Percentiles rank a stretch among this genome's conserved stretches.
Conservation (phyloP, 2,329 filamentous ascomycete species). For the Stagonosporopsis rhizophila region DNA sequence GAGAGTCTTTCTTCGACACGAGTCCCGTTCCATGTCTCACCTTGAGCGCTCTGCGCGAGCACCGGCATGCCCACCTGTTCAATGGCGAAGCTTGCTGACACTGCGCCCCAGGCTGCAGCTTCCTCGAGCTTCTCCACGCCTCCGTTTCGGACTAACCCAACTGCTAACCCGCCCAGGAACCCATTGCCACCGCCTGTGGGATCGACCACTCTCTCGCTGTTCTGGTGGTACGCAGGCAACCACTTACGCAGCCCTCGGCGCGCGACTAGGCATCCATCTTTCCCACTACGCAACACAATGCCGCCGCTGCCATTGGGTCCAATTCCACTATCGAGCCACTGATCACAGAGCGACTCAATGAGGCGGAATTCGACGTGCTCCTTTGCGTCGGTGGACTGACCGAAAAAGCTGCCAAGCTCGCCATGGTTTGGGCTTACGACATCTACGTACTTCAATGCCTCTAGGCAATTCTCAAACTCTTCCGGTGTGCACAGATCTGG, state of each 20-base stretch:
- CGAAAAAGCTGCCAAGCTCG: slow-evolving; percentile 88
- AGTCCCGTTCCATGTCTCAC: slow-evolving; percentile 59
- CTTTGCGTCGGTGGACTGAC: slow-evolving; percentile 48
- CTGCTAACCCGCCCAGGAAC: slow-evolving; percentile 72
- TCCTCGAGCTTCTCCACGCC: slow-evolving; percentile 62
- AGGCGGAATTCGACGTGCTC: slow-evolving; percentile 47
- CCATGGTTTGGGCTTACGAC: slow-evolving; percentile 81
- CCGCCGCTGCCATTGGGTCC: slow-evolving; percentile 54
- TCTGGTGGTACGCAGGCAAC: slow-evolving; percentile 77
- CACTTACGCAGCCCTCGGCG: slow-evolving; percentile 59
- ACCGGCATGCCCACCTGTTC: slow-evolving; percentile 88
- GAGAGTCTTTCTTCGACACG: slow-evolving; percentile 52
- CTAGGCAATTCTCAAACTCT: slow-evolving; percentile 61
- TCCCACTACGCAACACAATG: slow-evolving; percentile 74
- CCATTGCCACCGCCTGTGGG: slow-evolving; percentile 94
- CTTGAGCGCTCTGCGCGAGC: slow-evolving; percentile 48
- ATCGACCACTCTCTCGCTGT: slow-evolving; percentile 72
- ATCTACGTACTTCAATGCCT: slow-evolving; percentile 62
- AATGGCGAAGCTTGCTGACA: slow-evolving; percentile 91
- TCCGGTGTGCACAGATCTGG: slow-evolving; percentile 83
- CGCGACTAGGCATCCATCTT: slow-evolving; percentile 70
- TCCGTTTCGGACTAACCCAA: slow-evolving; percentile 62
- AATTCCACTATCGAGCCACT: slow-evolving; percentile 49
- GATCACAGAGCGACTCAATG: slow-evolving; percentile 52
- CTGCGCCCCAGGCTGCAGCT: slow-evolving; percentile 77